A percentile compares a stretch with the other conserved stretches of the same genome.
phyloP scores from a whole-genome alignment of 768 basidiomycete species.

The Imleria badia region DNA sequence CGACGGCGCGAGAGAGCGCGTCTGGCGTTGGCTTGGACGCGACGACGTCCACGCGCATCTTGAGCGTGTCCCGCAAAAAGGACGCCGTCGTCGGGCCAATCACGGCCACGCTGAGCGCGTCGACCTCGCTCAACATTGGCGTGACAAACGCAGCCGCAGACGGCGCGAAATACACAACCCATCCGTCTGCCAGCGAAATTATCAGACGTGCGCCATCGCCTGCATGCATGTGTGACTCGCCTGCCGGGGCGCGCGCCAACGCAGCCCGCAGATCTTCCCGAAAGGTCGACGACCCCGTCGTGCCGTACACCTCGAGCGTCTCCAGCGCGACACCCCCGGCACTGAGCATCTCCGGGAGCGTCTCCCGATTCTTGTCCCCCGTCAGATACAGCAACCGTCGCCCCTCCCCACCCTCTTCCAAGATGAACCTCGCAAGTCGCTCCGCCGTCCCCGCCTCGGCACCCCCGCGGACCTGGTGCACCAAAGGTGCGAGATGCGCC shows the following conservation, averaged over 20 bases:
- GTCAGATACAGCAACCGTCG: constrained; percentile 65
- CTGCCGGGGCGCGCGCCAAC: constrained; percentile 27
- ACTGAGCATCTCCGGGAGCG: constrained; percentile 50
- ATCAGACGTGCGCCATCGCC: not conserved
- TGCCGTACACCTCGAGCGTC: constrained; percentile 68
- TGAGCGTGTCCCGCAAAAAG: constrained; percentile 47
- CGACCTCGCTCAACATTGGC: constrained; percentile 44
- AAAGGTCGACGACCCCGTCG: constrained; percentile 55
- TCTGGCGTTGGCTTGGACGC: constrained; percentile 58
- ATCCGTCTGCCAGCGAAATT: constrained; percentile 29
- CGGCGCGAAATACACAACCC: constrained; percentile 78
- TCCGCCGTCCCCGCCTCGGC: constrained; percentile 64
- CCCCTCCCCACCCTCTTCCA: constrained; percentile 32
- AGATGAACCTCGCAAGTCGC: constrained; percentile 63
- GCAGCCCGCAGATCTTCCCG: constrained; percentile 39
- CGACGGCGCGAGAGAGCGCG: constrained; percentile 38
- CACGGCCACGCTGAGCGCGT: constrained; percentile 45
- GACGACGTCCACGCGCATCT: constrained; percentile 52
- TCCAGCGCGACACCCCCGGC: constrained; percentile 46
- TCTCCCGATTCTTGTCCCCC: constrained; percentile 85
- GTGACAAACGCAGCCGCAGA: constrained; percentile 61
- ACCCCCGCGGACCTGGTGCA: constrained; percentile 40
- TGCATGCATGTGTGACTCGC: constrained; percentile 10
- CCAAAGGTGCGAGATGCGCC: constrained; percentile 30
- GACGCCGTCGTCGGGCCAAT: constrained; percentile 69